Conservation (phyloP, 23 red algal species). For the Gracilaria caudata region DNA sequence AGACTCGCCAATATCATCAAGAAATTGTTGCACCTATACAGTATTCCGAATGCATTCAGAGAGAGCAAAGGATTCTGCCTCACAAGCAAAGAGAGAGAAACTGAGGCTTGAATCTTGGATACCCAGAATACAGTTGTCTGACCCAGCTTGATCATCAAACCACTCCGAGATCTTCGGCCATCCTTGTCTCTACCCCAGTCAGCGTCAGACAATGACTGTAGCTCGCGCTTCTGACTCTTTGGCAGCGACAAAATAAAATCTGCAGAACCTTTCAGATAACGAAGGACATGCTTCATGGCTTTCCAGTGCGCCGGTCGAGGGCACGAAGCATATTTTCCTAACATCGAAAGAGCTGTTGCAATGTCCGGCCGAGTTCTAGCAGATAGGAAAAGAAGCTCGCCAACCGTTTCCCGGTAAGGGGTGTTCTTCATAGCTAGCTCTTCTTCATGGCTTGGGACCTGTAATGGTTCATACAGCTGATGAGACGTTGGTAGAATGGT, state of each 20-base stretch:
- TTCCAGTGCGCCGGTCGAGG: not conserved
- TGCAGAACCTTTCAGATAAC: conserved; percentile 33
- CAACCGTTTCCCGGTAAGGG: conserved; percentile 11
- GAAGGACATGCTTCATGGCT: conserved; percentile 15
- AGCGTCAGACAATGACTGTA: conserved; percentile 19
- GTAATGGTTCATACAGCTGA: not conserved
- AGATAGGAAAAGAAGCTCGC: not conserved
- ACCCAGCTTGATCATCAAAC: not conserved
- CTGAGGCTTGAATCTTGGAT: conserved; percentile 22
- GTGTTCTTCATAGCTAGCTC: not conserved
- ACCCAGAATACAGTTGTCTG: not conserved
- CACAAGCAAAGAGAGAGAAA: conserved; percentile 30
- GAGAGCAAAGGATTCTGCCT: conserved; percentile 22
- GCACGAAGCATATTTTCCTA: not conserved
- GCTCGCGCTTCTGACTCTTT: not conserved
- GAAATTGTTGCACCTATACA: conserved; percentile 13
- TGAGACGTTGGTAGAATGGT: conserved; percentile 8
- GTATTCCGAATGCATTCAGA: conserved; percentile 17
- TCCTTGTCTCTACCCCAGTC: conserved; percentile 44
- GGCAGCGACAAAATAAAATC: not conserved
- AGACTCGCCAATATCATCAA: not conserved
- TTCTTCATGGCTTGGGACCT: not conserved
- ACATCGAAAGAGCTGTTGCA: conserved; percentile 12
- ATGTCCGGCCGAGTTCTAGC: conserved; percentile 35
- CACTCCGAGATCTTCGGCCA: conserved; percentile 10